Conservation (phyloP, 83 land plant genomes). For the Thuja plicata region DNA sequence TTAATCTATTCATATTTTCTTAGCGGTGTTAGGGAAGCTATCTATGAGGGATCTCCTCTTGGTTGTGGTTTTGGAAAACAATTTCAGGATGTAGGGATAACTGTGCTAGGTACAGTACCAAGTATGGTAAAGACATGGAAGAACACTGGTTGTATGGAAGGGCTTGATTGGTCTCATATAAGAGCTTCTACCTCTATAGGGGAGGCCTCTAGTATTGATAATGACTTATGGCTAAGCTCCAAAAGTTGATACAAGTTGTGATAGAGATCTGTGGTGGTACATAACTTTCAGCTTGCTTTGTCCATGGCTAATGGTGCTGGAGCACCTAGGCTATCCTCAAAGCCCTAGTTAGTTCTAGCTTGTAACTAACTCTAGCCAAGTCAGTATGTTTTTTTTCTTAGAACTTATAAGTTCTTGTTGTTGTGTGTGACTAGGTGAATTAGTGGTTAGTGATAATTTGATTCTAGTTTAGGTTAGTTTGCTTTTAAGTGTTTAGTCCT, state of each 20-base stretch:
- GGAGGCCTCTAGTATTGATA: conserved; percentile 88
- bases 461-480: no score
- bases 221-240: conserved; percentile 94
- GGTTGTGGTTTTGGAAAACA: conserved; percentile 82
- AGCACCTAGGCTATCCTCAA: no score
- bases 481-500: no score
- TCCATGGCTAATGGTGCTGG: no score
- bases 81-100: conserved; percentile 93
- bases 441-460: no score
- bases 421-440: no score
- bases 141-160: conserved; percentile 71
- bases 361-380: no score
- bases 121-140: conserved; percentile 96
- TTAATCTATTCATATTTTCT: conserved; percentile 61
- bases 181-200: conserved; percentile 79
- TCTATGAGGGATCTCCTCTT: conserved; percentile 95
- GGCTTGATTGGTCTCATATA: conserved; percentile 87
- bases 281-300: conserved; percentile 77
- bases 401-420: no score
- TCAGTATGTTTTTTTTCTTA: no score
- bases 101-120: conserved; percentile 92
- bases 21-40: conserved; percentile 78
- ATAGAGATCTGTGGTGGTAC: conserved; percentile 97
- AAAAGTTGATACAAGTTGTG: conserved; percentile 73
- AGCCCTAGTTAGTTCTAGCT: no score